Base-by-base conservation (phyloP, 2,329 filamentous ascomycete species). In the Leptographium galeiforme region DNA sequence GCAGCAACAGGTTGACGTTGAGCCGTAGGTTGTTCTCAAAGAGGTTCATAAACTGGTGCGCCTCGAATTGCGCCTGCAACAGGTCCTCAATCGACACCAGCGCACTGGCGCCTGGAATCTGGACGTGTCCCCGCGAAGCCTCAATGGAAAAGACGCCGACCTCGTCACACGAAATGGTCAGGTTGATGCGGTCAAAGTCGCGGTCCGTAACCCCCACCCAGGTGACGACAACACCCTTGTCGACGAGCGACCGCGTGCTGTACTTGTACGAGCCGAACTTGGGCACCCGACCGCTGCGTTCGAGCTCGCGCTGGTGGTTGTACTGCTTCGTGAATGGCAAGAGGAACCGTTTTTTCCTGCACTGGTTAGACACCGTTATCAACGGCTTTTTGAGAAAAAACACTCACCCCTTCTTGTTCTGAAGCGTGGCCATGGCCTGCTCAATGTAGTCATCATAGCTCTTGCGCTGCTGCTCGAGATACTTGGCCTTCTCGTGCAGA, bases 381-480 rank as follows among this genome's bases (percentile, higher is more conserved):
- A 40, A 14, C 39, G 12, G n/a, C 16, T 2, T 14, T 11, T 19
- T 19, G 1, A 11, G 12, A 16, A 32, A 33, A 34, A 50, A 52
- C 50, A 68, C 78, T 66, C 76, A 84, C 79, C 85, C 90, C 70
- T 96, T 96, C 69, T 96, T 95, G 70, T 87, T 95, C 68, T 97
- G 93, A 55, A 98, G 75, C 6, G 94, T 98, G 56, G 90, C 78
- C 88, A 98, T 96, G 49, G 93, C 91, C 68, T 95, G 90, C 71
- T 98, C 94, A 64, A 98, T 95, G 70, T 98, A 98, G 71, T 98
- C 89, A 66, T 98, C 95, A 71, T 98, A 98, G 59, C 85, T 93
- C 75, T 95, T 95, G 56, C 95, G 81, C 70, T 98, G 93, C 61
- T 89, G 86, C 65, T 98, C 93, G 11, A 98, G 78, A 69, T 94